Base-by-base conservation (phyloP, 257 asterid species). In the Forsythia suspensa region DNA sequence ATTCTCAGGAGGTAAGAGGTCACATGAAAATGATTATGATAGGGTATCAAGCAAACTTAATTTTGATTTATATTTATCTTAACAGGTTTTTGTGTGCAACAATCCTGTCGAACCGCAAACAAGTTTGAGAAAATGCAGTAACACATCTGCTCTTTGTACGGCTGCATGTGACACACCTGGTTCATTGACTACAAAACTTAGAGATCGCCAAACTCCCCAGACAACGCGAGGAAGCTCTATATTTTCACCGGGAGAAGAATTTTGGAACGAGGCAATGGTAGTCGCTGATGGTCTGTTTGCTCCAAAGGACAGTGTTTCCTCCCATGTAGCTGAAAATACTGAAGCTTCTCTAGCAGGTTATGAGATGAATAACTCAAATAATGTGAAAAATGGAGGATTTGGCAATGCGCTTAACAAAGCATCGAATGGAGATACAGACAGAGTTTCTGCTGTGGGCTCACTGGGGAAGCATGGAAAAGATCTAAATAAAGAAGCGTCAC, bases 191-290 rank as follows among this genome's bases (percentile, higher is more conserved):
- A 74, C 70, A 6, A 86, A 73, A 80, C 39, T 71, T 74, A 87
- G 84, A 77, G 80, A 80, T 77, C 82, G 81, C 36, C 91, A 79
- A 82, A 92, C 98, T 80, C 99, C 97, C 78, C 86, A 84, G 73
- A 91, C 97, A 66, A 72, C 84, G 75, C 77, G 90, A 68, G 93
- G 97, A 78, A 91, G 94, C 88, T 95, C 97, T 73, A 81, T 84
- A 51, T 90, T 93, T 82, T 95, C 99, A 63, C 99, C 99, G 29
- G 99, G 99, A 81, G 99, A 95, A 84, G 84, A 91, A 73, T 95
- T 95, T 83, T 95, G 99, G 99, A 90, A 92, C 79, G 98, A 95
- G 87, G 99, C 97, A 76, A 93, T 95, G 82, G 82, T 84, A 80
- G 91, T 93, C 82, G 99, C 96, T 77, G 99, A 95, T 87, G 96